Evolutionary conservation across 495 filamentous ascomycete genomes (phyloP).

Genomic region (Antarctomyces pellizariae): DNA sequence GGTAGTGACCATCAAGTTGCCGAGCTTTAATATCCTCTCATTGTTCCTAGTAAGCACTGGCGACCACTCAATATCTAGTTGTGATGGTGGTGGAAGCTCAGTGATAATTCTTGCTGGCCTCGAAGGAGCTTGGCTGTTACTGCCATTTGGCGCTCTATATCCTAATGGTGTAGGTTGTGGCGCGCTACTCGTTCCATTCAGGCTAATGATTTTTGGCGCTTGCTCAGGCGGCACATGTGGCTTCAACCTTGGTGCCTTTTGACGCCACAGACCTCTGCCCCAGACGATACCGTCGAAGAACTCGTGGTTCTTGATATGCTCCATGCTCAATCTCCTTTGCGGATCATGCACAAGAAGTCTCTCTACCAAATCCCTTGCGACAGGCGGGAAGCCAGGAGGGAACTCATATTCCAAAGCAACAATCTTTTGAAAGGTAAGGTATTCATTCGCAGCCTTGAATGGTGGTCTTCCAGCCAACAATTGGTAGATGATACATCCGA

Average conservation of each 20-base stretch:
- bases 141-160: conserved; percentile 11
- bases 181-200: conserved; percentile 33
- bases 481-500: conserved; percentile 99
- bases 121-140: conserved; percentile 19
- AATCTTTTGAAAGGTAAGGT: conserved; percentile 96
- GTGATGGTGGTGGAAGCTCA: conserved; percentile 83
- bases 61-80: conserved; percentile 97
- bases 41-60: conserved; percentile 78
- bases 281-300: conserved; percentile 87
- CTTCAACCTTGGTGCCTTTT: conserved; percentile 73
- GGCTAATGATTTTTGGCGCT: conserved; percentile 53
- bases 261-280: conserved; percentile 71
- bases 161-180: conserved; percentile 27
- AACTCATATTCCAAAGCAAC: conserved; percentile 86
- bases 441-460: conserved; percentile 96
- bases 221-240: conserved; percentile 60
- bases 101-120: conserved; percentile 66
- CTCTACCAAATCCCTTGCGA: conserved; percentile 81
- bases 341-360: conserved; percentile 82
- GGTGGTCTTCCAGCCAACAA: conserved; percentile 80
- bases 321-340: conserved; percentile 63
- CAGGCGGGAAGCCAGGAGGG: conserved; percentile 66
- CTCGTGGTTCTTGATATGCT: conserved; percentile 91
- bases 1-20: conserved; percentile 64
- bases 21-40: conserved; percentile 85